Percentiles rank a stretch among this genome's conserved stretches.
phyloP scores from a whole-genome alignment of 495 filamentous ascomycete species.

The Acidiella bohemica region DNA sequence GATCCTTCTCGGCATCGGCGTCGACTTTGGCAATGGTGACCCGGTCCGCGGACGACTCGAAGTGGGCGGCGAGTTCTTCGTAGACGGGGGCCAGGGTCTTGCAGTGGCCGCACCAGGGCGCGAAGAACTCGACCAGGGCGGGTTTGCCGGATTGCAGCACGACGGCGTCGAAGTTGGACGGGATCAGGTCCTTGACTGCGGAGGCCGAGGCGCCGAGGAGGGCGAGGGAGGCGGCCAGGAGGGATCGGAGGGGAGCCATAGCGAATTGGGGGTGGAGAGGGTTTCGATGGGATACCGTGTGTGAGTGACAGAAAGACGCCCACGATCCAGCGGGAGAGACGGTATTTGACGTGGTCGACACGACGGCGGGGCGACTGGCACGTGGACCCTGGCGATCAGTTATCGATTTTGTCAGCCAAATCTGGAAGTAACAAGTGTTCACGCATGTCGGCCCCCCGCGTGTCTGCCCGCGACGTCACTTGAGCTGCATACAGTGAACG shows the following conservation, averaged over 20 bases:
- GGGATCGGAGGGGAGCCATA: conserved; percentile 6
- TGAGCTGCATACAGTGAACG: too few relatives aligned
- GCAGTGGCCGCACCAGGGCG: conserved; percentile 99
- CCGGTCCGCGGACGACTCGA: conserved; percentile 63
- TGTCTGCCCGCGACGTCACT: neutral
- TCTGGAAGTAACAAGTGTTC: neutral
- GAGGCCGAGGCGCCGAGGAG: conserved; percentile 3
- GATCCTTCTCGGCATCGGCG: conserved; percentile 69
- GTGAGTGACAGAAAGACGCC: too few relatives aligned
- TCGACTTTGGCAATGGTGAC: conserved; percentile 91
- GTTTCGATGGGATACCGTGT: neutral
- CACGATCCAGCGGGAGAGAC: neutral
- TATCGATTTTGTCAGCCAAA: neutral
- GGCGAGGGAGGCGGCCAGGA: conserved; percentile 8
- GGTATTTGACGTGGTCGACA: neutral
- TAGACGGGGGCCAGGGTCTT: conserved; percentile 91
- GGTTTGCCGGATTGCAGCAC: conserved; percentile 88
- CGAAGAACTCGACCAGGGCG: conserved; percentile 96
- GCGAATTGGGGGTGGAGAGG: too few relatives aligned
- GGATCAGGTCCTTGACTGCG: conserved; percentile 25
- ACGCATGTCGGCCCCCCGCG: neutral
- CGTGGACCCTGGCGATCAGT: neutral
- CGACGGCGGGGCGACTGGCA: neutral
- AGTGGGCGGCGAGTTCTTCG: conserved; percentile 73
- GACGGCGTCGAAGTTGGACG: conserved; percentile 76